Base-by-base conservation (phyloP, 2,329 filamentous ascomycete species). In the Neurospora sp. region DNA sequence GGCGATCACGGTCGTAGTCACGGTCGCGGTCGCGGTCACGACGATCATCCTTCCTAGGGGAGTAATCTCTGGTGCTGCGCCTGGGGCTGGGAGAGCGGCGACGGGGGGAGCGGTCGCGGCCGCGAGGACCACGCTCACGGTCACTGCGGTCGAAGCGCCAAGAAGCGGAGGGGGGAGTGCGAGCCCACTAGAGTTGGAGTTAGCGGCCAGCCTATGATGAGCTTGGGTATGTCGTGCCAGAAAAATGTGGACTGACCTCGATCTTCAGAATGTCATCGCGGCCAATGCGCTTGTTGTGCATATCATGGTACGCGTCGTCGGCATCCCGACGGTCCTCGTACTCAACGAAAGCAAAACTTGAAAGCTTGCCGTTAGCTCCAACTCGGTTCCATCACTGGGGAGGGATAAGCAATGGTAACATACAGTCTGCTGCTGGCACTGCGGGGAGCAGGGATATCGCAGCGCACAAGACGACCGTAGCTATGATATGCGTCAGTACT, bases 261-360 rank as follows among this genome's bases (percentile, higher is more conserved):
- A 99, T 98, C 85, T 99, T 99, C 83, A 99, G 81, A 71, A 97
- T 84, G 78, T 99, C 96, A 79, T 99, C 96, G 73, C 95, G 91
- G 67, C 93, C 94, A 76, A 99, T 93, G 75, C 95, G 93, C 89
- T 97, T 97, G 86, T 98, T 98, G 80, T 99, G 96, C 96, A 99
- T 99, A 84, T 99, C 96, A 81, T 99, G 93, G 80, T 99, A 99
- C 67, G 96, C 96, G 84, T 99, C 96, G 81, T 99, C 96, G 74
- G 96, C 94, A 85, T 99, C 96, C 76, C 96, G 94, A 77, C 95
- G 93, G 81, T 94, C 96, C 85, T 99, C 96, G 82, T 99, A 99
- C 83, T 99, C 96, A 74, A 99, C 96, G 81, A 99, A 99, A 43
- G 96, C 96, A 81, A 99, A 99, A 76, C 96, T 90, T 1, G 42